Conservation (phyloP, 1,139 yeast genomes). For the Debaryomycetaceae sp. region DNA sequence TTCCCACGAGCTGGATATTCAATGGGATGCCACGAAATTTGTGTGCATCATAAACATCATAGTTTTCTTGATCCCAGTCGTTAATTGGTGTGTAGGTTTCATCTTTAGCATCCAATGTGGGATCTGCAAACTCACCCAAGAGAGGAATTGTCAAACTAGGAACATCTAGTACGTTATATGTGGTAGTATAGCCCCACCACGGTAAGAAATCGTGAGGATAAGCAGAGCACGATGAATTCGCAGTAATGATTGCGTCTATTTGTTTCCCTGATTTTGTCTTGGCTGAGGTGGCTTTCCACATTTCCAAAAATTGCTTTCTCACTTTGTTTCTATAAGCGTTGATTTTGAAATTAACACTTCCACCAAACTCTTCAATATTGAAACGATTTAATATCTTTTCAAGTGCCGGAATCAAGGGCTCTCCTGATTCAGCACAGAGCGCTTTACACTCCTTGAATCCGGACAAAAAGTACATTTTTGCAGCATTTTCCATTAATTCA, state of each 20-base stretch:
- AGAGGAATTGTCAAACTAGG: slow-evolving; percentile 3
- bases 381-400: neutral
- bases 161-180: slow-evolving; percentile 5
- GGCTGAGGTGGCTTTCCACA: slow-evolving; percentile 2
- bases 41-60: slow-evolving; percentile 4
- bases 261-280: neutral
- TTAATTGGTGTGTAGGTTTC: slow-evolving; percentile 1
- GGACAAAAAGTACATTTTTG: slow-evolving; percentile 12
- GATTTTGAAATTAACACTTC: slow-evolving; percentile 2
- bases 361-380: slow-evolving; percentile 1
- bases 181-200: slow-evolving; percentile 6
- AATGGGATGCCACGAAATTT: slow-evolving; percentile 1
- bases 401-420: slow-evolving; percentile 9
- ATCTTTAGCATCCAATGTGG: slow-evolving; percentile 1
- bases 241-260: slow-evolving; percentile 1
- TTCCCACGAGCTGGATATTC: slow-evolving; percentile 4
- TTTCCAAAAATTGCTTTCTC: slow-evolving; percentile 2
- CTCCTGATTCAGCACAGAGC: slow-evolving; percentile 13
- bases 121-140: slow-evolving; percentile 1
- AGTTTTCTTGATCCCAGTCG: slow-evolving; percentile 3
- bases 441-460: slow-evolving; percentile 12
- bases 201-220: slow-evolving; percentile 3
- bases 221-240: slow-evolving; percentile 3
- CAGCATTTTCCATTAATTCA: slow-evolving; percentile 6
- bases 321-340: slow-evolving; percentile 3